These are phyloP conservation scores for Hypoxylon fragiforme DNA, from an alignment of 495 filamentous ascomycete genomes.

Conservation along the genomic window DNA sequence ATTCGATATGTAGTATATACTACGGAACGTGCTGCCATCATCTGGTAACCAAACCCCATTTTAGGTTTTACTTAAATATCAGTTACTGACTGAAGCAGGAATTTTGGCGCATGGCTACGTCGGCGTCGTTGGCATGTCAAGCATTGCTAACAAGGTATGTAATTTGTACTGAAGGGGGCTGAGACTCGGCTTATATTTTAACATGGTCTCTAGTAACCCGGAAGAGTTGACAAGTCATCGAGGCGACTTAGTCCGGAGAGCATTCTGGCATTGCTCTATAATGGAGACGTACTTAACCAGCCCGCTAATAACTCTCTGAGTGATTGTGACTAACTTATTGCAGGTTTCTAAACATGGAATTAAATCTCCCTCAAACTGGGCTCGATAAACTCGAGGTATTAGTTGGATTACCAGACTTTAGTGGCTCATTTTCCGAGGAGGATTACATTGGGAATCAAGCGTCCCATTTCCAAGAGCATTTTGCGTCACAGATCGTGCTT, in stretches of 20 bases:
- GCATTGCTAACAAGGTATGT: constrained; percentile 54
- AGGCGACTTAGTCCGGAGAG: constrained; percentile 56
- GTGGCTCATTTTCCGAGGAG: constrained; percentile 47
- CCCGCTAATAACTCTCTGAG: neutral
- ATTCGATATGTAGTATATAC: constrained; percentile 47
- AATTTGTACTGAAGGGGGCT: neutral
- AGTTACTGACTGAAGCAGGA: constrained; percentile 45
- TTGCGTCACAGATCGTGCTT: constrained; percentile 61
- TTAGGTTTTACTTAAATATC: neutral
- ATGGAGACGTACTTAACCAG: constrained; percentile 55
- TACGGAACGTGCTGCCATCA: constrained; percentile 55
- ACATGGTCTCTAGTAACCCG: constrained; percentile 42
- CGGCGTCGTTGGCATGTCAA: constrained; percentile 57
- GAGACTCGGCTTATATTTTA: constrained; percentile 4
- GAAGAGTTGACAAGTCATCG: constrained; percentile 51
- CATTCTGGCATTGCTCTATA: constrained; percentile 62
- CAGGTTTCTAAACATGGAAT: constrained; percentile 57
- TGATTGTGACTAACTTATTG: constrained; percentile 1
- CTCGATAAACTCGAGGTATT: constrained; percentile 52
- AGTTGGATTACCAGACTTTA: constrained; percentile 58
- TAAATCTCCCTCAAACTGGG: constrained; percentile 58
- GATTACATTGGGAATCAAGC: constrained; percentile 53
- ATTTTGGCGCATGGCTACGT: constrained; percentile 59
- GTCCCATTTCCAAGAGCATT: constrained; percentile 58
- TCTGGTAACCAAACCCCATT: constrained; percentile 41